Conservation (phyloP, 371 early-diverging fungal species). For the Massospora cicadina region DNA sequence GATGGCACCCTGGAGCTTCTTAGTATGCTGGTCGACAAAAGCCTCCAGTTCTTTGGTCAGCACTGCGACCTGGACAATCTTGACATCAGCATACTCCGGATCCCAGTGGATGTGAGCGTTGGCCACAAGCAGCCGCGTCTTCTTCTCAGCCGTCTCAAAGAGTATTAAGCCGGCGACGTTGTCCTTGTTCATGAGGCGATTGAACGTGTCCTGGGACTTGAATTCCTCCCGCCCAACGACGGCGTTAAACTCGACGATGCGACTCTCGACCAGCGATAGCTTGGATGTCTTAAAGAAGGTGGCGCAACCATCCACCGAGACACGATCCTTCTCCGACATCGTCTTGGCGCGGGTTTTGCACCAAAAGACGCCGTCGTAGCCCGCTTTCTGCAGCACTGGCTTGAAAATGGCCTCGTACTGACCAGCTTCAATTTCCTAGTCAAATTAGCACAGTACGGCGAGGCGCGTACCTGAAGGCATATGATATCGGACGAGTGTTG, state of each 20-base stretch:
- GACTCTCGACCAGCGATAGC: slow-evolving; percentile 62
- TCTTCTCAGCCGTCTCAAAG: slow-evolving; percentile 62
- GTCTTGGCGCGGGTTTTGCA: slow-evolving; percentile 87
- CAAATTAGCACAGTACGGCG: not conserved
- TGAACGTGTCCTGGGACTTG: slow-evolving; percentile 65
- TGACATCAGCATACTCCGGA: slow-evolving; percentile 87
- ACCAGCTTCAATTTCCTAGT: slow-evolving; percentile 72
- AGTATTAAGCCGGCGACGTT: slow-evolving; percentile 83
- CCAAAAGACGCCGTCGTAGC: slow-evolving; percentile 86
- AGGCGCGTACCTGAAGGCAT: slow-evolving; percentile 69
- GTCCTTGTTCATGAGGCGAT: slow-evolving; percentile 92
- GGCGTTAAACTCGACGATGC: slow-evolving; percentile 83
- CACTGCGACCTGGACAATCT: slow-evolving; percentile 92
- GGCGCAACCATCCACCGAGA: slow-evolving; percentile 93
- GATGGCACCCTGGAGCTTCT: slow-evolving; percentile 15
- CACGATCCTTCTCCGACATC: slow-evolving; percentile 77
- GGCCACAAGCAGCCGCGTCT: slow-evolving; percentile 55
- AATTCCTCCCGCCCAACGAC: slow-evolving; percentile 28
- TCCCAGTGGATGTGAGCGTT: slow-evolving; percentile 95
- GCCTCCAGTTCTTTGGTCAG: slow-evolving; percentile 81
- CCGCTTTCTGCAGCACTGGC: slow-evolving; percentile 53
- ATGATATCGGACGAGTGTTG: slow-evolving; percentile 84
- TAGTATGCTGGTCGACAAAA: slow-evolving; percentile 27
- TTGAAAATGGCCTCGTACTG: slow-evolving; percentile 74
- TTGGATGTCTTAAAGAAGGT: slow-evolving; percentile 81